A percentile compares a stretch with the other conserved stretches of the same genome.
Conservation (phyloP, 192 early-diverging fungal genomes). For the Entomortierella chlamydospora region DNA sequence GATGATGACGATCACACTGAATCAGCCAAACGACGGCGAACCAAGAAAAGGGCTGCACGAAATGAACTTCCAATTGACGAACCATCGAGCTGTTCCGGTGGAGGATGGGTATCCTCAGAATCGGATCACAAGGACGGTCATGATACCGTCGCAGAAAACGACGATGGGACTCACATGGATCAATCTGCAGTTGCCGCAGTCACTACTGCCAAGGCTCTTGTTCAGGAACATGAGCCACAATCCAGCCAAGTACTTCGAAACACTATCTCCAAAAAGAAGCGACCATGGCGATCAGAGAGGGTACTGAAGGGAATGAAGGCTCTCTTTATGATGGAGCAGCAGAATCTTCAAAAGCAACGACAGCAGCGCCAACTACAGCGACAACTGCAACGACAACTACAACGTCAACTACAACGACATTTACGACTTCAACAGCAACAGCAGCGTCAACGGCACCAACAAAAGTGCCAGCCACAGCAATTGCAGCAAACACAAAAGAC, state of each 20-base stretch:
- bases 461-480: not conserved
- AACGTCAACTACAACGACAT: not conserved
- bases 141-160: not conserved
- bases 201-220: not conserved
- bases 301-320: constrained; percentile 30
- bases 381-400: not conserved
- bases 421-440: no score
- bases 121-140: constrained; percentile 36
- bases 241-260: not conserved
- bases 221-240: not conserved
- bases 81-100: constrained; percentile 33
- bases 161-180: not conserved
- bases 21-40: not conserved
- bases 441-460: not conserved
- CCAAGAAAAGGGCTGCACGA: constrained; percentile 7
- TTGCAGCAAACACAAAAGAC: not conserved
- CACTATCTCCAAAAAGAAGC: not conserved
- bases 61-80: constrained; percentile 34
- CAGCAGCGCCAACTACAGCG: not conserved
- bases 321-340: constrained; percentile 12
- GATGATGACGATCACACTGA: constrained; percentile 4
- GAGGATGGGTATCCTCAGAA: constrained; percentile 35
- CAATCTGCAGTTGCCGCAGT: not conserved
- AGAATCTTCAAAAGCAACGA: not conserved
- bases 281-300: constrained; percentile 15